phyloP scores from a whole-genome alignment of 2,329 filamentous ascomycete genomes.

The Cladorrhinum sp. region DNA sequence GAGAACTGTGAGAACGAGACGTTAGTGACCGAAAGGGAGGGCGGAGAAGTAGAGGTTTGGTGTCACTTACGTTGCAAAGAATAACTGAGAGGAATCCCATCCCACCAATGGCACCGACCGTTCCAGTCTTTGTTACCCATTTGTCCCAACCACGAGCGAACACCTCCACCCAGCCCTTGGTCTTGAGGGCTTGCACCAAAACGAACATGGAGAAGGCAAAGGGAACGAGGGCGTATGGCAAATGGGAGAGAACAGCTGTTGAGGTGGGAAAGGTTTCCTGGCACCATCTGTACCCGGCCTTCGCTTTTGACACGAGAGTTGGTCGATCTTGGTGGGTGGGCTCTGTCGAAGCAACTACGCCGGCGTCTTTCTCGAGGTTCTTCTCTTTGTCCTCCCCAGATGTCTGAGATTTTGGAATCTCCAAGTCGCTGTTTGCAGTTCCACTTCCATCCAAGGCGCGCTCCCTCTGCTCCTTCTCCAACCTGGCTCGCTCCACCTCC shows the following conservation, averaged over 20 bases:
- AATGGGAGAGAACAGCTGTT: conserved; percentile 60
- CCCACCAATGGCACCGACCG: conserved; percentile 64
- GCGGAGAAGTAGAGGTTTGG: conserved; percentile 18
- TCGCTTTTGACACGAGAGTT: conserved; percentile 52
- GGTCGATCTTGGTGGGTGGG: conserved; percentile 21
- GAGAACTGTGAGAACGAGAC: conserved; percentile 56
- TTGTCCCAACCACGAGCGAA: conserved; percentile 73
- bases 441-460: neutral
- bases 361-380: conserved; percentile 13
- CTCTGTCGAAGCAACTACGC: neutral
- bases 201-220: conserved; percentile 75
- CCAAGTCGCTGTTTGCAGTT: neutral
- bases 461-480: conserved; percentile 32
- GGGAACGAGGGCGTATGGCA: conserved; percentile 66
- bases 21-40: neutral
- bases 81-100: conserved; percentile 72
- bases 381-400: conserved; percentile 7
- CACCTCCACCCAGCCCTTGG: conserved; percentile 70
- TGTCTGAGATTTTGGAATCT: neutral
- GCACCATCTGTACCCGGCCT: conserved; percentile 52
- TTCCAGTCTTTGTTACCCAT: conserved; percentile 68
- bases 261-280: conserved; percentile 71
- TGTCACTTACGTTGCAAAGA: conserved; percentile 63
- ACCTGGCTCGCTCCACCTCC: conserved; percentile 44
- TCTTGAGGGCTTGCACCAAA: conserved; percentile 68